phyloP scores from a whole-genome alignment of 1,284 basidiomycete genomes.

The Fomes fomentarius region DNA sequence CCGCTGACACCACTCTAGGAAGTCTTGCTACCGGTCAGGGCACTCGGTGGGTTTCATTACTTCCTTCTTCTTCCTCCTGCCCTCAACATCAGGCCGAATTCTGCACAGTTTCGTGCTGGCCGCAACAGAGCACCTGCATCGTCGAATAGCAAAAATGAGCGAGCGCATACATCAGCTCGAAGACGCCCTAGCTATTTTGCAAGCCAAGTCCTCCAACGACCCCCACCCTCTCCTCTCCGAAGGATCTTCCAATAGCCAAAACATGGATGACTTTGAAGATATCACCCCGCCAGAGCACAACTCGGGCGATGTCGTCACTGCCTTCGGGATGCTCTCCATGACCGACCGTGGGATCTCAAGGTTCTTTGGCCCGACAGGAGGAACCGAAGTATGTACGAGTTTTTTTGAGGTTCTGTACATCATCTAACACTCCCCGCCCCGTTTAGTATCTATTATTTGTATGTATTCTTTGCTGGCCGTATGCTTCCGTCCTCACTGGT shows the following conservation, averaged over 20 bases:
- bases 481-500: conserved; percentile 2
- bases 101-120: conserved; percentile 69
- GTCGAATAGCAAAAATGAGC: conserved; percentile 72
- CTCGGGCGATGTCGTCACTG: conserved; percentile 28
- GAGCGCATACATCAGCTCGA: conserved; percentile 77
- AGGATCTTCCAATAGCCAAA: conserved; percentile 54
- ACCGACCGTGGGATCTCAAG: conserved; percentile 62
- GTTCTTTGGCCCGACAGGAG: conserved; percentile 69
- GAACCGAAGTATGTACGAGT: conserved; percentile 47
- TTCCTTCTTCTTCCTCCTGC: neutral
- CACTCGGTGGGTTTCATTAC: conserved; percentile 55
- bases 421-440: conserved; percentile 10
- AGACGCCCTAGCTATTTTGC: conserved; percentile 61
- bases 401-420: neutral
- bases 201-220: conserved; percentile 48
- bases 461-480: conserved; percentile 14
- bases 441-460: conserved; percentile 34
- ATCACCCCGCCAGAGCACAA: conserved; percentile 8
- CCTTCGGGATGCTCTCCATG: conserved; percentile 63
- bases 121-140: conserved; percentile 74
- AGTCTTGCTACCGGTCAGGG: conserved; percentile 57
- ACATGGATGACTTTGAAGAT: conserved; percentile 27
- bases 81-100: neutral
- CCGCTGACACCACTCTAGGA: conserved; percentile 22
- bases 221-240: conserved; percentile 63